These are phyloP conservation scores for Yarrowia sp. DNA, from an alignment of 805 yeast species.

Conservation along the genomic window DNA sequence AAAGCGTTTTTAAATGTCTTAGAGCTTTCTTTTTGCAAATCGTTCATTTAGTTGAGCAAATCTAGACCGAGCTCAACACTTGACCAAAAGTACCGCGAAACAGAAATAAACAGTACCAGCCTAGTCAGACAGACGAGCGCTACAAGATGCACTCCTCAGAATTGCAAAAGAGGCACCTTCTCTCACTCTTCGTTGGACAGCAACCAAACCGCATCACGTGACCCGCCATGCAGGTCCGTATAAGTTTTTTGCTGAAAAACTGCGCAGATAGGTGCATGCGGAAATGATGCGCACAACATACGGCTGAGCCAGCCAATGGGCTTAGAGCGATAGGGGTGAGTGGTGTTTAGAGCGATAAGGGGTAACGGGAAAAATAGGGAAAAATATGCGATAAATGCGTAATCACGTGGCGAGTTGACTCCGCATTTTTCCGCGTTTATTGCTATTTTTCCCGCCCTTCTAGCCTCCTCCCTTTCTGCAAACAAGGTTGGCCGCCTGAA, in stretches of 20 bases:
- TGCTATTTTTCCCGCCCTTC: neutral
- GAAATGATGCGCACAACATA: neutral
- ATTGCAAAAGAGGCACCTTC: too few relatives aligned
- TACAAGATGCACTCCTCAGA: neutral
- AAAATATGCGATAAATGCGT: neutral
- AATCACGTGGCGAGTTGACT: too few relatives aligned
- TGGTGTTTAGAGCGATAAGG: neutral
- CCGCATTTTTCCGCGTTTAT: neutral
- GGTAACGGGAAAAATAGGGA: neutral
- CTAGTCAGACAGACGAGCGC: neutral
- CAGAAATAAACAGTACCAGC: too few relatives aligned
- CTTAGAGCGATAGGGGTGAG: too few relatives aligned
- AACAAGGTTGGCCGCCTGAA: neutral
- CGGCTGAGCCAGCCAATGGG: conserved; percentile 6
- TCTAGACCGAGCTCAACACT: too few relatives aligned
- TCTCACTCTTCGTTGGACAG: too few relatives aligned
- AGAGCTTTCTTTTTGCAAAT: too few relatives aligned
- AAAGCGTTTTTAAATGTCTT: too few relatives aligned
- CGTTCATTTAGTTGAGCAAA: neutral
- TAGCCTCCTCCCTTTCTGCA: neutral
- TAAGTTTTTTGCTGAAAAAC: neutral
- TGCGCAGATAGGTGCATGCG: conserved; percentile 15
- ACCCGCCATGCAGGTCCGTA: conserved; percentile 16
- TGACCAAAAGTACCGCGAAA: too few relatives aligned
- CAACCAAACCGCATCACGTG: neutral